Conservation (phyloP, 805 yeast species). For the Metschnikowia corniflorae region DNA sequence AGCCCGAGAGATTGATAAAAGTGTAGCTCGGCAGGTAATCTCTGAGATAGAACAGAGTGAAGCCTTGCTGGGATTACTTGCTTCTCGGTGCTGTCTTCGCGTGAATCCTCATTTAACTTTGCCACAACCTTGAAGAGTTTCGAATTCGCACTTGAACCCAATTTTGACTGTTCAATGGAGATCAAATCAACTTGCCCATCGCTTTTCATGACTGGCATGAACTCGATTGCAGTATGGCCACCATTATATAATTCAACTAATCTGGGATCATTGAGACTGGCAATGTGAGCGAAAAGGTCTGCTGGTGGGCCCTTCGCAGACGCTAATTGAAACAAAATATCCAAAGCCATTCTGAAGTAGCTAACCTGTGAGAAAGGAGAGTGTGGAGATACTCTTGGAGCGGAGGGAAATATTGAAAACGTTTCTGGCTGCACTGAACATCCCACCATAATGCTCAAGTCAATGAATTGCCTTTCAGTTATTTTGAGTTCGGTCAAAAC, state of each 20-base stretch:
- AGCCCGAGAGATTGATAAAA: slow-evolving; percentile 81
- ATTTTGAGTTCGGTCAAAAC: slow-evolving; percentile 60
- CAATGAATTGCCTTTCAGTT: slow-evolving; percentile 65
- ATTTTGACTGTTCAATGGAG: slow-evolving; percentile 38
- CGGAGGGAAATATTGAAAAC: slow-evolving; percentile 50
- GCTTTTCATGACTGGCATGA: slow-evolving; percentile 66
- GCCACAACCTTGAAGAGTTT: slow-evolving; percentile 1
- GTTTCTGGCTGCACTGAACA: slow-evolving; percentile 68
- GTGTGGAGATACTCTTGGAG: slow-evolving; percentile 38
- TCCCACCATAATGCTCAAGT: slow-evolving; percentile 75
- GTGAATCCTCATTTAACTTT: not conserved
- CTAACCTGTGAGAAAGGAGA: slow-evolving; percentile 40
- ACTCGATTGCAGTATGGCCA: slow-evolving; percentile 66
- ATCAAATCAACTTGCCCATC: slow-evolving; percentile 68
- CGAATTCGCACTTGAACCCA: slow-evolving; percentile 18
- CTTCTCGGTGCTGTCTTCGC: not conserved
- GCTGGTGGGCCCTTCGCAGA: slow-evolving; percentile 24
- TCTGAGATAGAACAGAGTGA: slow-evolving; percentile 77
- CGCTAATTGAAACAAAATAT: slow-evolving; percentile 34
- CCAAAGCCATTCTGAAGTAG: slow-evolving; percentile 39
- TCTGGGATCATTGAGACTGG: slow-evolving; percentile 43
- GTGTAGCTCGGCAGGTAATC: slow-evolving; percentile 80
- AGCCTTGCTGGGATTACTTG: slow-evolving; percentile 67
- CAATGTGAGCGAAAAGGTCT: slow-evolving; percentile 44
- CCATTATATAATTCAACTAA: slow-evolving; percentile 53